Conservation (phyloP, 2,329 filamentous ascomycete species). For the Bimuria novae-zelandiae region DNA sequence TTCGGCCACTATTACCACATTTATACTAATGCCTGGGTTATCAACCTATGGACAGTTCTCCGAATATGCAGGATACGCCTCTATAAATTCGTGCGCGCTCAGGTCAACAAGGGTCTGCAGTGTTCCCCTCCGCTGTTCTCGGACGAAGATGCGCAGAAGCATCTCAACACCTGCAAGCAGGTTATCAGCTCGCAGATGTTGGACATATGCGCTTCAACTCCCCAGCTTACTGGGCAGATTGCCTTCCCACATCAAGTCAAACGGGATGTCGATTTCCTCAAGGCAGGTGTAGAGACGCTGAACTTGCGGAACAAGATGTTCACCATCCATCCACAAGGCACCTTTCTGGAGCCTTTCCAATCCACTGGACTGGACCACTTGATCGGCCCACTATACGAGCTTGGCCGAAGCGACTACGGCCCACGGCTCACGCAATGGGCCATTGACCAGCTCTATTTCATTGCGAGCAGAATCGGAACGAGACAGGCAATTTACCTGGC, state of each 20-base stretch:
- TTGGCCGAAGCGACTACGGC: constrained; percentile 17
- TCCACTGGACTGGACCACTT: constrained; percentile 32
- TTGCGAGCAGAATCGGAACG: constrained; percentile 31
- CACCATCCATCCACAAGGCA: constrained; percentile 26
- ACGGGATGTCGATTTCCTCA: background rate
- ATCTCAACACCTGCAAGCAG: constrained; percentile 18
- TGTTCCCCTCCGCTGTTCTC: constrained; percentile 21
- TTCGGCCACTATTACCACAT: constrained; percentile 33
- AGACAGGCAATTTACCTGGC: constrained; percentile 32
- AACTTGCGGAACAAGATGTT: constrained; percentile 7
- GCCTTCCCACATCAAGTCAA: constrained; percentile 22
- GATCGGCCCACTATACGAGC: constrained; percentile 33
- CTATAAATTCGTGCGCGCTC: constrained; percentile 24
- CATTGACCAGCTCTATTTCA: constrained; percentile 27
- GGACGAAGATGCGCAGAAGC: constrained; percentile 8
- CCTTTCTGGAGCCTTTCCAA: constrained; percentile 23
- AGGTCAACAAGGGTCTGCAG: constrained; percentile 21
- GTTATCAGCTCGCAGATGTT: constrained; percentile 17
- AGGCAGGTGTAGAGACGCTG: background rate
- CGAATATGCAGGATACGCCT: constrained; percentile 28
- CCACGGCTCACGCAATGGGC: constrained; percentile 25
- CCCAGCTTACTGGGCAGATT: constrained; percentile 36
- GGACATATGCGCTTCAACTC: constrained; percentile 30
- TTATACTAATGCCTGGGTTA: constrained; percentile 37
- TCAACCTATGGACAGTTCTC: constrained; percentile 39